phyloP scores from a whole-genome alignment of 305 asterid species.

The Plantago coronopus region DNA sequence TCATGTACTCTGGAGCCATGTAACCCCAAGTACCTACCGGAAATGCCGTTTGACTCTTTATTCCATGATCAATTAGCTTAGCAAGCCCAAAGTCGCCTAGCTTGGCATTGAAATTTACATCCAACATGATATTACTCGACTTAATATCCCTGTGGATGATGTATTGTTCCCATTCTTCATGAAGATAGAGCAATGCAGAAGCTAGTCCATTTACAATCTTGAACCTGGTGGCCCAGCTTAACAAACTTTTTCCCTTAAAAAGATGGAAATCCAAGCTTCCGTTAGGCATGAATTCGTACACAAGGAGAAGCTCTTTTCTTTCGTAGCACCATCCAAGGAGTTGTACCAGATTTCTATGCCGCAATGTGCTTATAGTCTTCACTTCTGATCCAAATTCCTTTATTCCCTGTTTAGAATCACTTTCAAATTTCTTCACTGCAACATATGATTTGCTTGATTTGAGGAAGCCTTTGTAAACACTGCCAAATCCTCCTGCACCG shows the following conservation, averaged over 20 bases:
- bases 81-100: slow-evolving; percentile 12
- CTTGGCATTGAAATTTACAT: slow-evolving; percentile 25
- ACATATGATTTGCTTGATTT: slow-evolving; percentile 8
- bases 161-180: slow-evolving; percentile 39
- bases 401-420: slow-evolving; percentile 33
- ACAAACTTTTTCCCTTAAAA: slow-evolving; percentile 18
- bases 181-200: slow-evolving; percentile 35
- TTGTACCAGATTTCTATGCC: slow-evolving; percentile 39
- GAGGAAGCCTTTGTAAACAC: background rate
- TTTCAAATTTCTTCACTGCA: slow-evolving; percentile 37
- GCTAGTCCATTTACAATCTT: slow-evolving; percentile 31
- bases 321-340: slow-evolving; percentile 5
- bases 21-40: slow-evolving; percentile 35
- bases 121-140: slow-evolving; percentile 37
- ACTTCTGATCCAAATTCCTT: slow-evolving; percentile 33
- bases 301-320: slow-evolving; percentile 3
- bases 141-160: slow-evolving; percentile 42
- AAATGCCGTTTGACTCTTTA: slow-evolving; percentile 24
- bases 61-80: slow-evolving; percentile 28
- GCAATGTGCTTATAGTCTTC: slow-evolving; percentile 36
- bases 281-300: slow-evolving; percentile 38
- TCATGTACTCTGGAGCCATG: slow-evolving; percentile 29
- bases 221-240: slow-evolving; percentile 27
- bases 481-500: slow-evolving; percentile 5
- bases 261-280: slow-evolving; percentile 40